Evolutionary conservation across 306 rosid species (phyloP).

Genomic region (Cucurbita maxima): DNA sequence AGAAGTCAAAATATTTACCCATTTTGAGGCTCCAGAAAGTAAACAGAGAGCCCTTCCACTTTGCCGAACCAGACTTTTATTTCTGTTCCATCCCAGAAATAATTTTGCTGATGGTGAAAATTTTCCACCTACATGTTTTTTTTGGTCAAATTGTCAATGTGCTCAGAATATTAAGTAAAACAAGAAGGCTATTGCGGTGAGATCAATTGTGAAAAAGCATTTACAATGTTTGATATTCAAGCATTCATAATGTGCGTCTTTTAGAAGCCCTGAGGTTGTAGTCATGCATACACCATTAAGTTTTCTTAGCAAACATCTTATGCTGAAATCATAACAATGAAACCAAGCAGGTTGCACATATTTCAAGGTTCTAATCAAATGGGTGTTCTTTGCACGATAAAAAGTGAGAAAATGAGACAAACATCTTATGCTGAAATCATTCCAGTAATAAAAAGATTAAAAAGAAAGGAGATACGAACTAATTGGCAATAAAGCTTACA

Average conservation of each 20-base stretch:
- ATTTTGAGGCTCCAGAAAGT: slow-evolving; percentile 93
- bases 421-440: background rate
- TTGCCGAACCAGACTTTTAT: slow-evolving; percentile 87
- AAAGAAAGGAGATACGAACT: background rate
- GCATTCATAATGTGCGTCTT: background rate
- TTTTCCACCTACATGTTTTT: slow-evolving; percentile 55
- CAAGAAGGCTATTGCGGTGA: background rate
- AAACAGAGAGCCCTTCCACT: slow-evolving; percentile 84
- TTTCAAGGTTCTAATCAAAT: background rate
- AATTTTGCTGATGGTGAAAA: slow-evolving; percentile 35
- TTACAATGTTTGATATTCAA: background rate
- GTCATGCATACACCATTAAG: background rate
- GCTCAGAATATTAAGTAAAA: background rate
- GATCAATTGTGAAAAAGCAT: background rate
- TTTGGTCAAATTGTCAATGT: background rate
- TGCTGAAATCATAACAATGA: background rate
- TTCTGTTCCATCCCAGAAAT: slow-evolving; percentile 76
- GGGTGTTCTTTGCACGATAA: background rate
- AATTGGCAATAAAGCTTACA: slow-evolving; percentile 43
- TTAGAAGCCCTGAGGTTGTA: background rate
- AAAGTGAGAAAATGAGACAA: background rate
- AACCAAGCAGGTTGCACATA: background rate
- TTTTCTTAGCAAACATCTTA: background rate
- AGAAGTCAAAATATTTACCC: slow-evolving; percentile 39
- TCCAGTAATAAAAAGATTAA: background rate